Base-by-base conservation (phyloP, 495 filamentous ascomycete genomes). In the Tuber aestivum region DNA sequence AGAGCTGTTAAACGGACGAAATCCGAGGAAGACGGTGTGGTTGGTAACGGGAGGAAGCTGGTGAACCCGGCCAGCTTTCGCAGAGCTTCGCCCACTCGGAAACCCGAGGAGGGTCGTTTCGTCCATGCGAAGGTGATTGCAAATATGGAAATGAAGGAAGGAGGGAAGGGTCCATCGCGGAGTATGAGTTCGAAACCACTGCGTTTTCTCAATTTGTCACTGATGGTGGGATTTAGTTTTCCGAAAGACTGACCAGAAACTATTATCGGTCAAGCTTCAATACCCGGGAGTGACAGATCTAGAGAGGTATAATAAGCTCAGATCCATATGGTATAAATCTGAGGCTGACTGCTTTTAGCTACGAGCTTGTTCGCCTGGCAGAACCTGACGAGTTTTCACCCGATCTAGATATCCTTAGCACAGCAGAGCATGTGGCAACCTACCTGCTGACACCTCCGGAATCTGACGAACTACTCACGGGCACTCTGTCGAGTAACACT, bases 331-430 rank as follows among this genome's bases (percentile, higher is more conserved):
- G 9, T 75, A 72, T 41, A 74, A 61, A 48, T 70, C 68, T 18
- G 50, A 20, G 50, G 71, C 74, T 70, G 32, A 74, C 7, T 42
- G 27, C 23, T 72, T 40, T 71, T 73, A 76, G 76, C 73, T 98
- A 93, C 81, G 87, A 95, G 74, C 89, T 94, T 12, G 91, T 94
- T 42, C 88, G 88, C 72, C 91, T 92, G 23, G 89, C 89, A 76
- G 92, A 95, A 61, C 89, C 86, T 42, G 88, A 91, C 74, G 89
- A 95, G 80, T 97, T 97, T 85, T 90, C 93, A 77, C 91, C 94
- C 8, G 84, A 94, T 74, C 89, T 91, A 79, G 95, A 98, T 78
- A 97, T 97, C 76, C 86, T 91, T 73, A 87, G 91, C 70, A 91
- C 93, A 21, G 90, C 97, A 70, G 89, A 93, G 75, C 87, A 88